Evolutionary conservation across 106 monocot species (phyloP), one percentile per base, ranked within the genome.

Genomic region (Phalaenopsis aphrodite): DNA sequence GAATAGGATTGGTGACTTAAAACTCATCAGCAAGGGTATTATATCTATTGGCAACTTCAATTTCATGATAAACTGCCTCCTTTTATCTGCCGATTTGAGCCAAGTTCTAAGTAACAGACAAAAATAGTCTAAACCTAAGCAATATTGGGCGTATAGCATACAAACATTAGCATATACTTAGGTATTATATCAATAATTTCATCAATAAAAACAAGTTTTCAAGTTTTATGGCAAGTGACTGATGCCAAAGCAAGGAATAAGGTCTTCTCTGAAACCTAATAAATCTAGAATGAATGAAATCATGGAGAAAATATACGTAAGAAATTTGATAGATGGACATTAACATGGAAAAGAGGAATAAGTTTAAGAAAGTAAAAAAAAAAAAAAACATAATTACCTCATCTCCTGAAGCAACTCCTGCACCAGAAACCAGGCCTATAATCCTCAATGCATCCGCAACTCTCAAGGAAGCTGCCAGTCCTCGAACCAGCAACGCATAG

Each of bases 381-480:
- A 43, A 42, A 2, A 65, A 41, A 69, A 43, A 42, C 0, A 11
- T 11, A 84, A 42, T 46, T 84, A 93, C 95, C 91, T 95, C 91
- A 76, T 91, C 87, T 37, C 77, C 87, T 11, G 61, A 82, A 81
- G 86, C 86, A 75, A 91, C 68, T 55, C 93, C 96, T 6, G 78
- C 83, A 19, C 87, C 78, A 75, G 87, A 90, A 82, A 96, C 83
- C 86, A 87, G 83, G 11, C 56, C 64, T 75, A 96, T 88, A 11
- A 88, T 81, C 55, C 78, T 87, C 15, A 91, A 83, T 41, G 96
- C 96, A 83, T 93, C 96, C 43, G 91, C 85, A 55, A 96, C 93
- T 77, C 91, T 88, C 80, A 90, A 77, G 3, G 86, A 79, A n/a
- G 87, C 84, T 45, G 93, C 90, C 69, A 96, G 81, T 41, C 93